phyloP scores from a whole-genome alignment of 495 filamentous ascomycete species.

The Penicillium coffeae region DNA sequence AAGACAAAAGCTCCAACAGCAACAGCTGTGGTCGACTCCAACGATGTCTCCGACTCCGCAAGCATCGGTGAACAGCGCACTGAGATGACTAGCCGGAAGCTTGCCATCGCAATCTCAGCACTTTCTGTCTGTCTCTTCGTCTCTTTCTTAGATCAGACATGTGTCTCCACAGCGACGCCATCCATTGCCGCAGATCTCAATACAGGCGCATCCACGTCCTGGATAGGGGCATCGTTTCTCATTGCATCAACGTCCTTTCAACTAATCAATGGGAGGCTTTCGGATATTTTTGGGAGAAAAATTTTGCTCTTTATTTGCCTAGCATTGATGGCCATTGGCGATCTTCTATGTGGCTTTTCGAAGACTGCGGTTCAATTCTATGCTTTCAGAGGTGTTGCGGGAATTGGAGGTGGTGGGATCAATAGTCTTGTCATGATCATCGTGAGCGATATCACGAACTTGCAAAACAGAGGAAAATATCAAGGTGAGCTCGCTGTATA shows the following conservation, averaged over 20 bases:
- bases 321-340: conserved; percentile 19
- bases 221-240: conserved; percentile 28
- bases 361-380: conserved; percentile 18
- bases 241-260: conserved; percentile 29
- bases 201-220: conserved; percentile 25
- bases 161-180: conserved; percentile 29
- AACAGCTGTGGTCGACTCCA: too few species aligned
- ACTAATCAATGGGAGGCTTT: conserved; percentile 30
- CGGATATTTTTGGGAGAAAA: conserved; percentile 36
- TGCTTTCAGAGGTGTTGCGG: conserved; percentile 12
- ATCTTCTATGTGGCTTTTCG: conserved; percentile 23
- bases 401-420: conserved; percentile 17
- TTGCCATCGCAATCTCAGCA: not conserved
- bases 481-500: too few species aligned
- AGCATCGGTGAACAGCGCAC: too few species aligned
- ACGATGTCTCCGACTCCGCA: too few species aligned
- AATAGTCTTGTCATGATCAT: conserved; percentile 32
- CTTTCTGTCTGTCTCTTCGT: conserved; percentile 12
- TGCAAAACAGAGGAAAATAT: conserved; percentile 46
- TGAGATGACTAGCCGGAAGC: too few species aligned
- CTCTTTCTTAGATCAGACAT: conserved; percentile 30
- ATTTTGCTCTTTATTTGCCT: conserved; percentile 17
- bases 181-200: conserved; percentile 27
- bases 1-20: too few species aligned
- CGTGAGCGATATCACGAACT: conserved; percentile 36